phyloP scores from a whole-genome alignment of 306 rosid genomes.

The Dryas octopetala region DNA sequence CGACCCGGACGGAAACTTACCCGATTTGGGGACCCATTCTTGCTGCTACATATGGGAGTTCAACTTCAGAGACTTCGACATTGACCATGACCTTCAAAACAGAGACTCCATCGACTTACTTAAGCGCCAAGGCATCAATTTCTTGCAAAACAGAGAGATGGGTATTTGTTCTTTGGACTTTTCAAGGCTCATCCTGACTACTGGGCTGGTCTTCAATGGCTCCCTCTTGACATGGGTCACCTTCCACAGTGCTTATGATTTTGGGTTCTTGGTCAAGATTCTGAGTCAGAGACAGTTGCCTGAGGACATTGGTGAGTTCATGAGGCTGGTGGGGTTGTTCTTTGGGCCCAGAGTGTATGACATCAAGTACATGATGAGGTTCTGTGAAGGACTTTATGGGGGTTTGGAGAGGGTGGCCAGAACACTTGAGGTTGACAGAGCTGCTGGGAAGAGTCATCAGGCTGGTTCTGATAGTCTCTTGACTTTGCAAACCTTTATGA shows the following conservation, averaged over 20 bases:
- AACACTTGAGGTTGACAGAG: not conserved
- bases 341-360: not conserved
- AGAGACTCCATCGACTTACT: not conserved
- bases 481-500: not conserved
- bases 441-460: constrained; percentile 9
- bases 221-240: not conserved
- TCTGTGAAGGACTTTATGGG: not conserved
- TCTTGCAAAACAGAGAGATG: not conserved
- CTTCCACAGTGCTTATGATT: constrained; percentile 4
- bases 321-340: not conserved
- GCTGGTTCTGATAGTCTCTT: constrained; percentile 15
- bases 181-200: too few relatives aligned
- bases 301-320: not conserved
- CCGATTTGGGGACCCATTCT: not conserved
- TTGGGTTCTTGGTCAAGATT: constrained; percentile 10
- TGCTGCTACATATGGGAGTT: constrained; percentile 10
- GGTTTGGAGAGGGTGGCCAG: constrained; percentile 9
- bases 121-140: constrained; percentile 4
- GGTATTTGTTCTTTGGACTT: not conserved
- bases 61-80: constrained; percentile 17
- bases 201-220: not conserved
- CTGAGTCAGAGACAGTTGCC: not conserved
- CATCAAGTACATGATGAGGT: not conserved
- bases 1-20: not conserved
- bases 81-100: not conserved